Evolutionary conservation across 208 protist species (phyloP), one percentile per base, ranked within the genome.

Genomic region (Vickermania spadyakhi): DNA sequence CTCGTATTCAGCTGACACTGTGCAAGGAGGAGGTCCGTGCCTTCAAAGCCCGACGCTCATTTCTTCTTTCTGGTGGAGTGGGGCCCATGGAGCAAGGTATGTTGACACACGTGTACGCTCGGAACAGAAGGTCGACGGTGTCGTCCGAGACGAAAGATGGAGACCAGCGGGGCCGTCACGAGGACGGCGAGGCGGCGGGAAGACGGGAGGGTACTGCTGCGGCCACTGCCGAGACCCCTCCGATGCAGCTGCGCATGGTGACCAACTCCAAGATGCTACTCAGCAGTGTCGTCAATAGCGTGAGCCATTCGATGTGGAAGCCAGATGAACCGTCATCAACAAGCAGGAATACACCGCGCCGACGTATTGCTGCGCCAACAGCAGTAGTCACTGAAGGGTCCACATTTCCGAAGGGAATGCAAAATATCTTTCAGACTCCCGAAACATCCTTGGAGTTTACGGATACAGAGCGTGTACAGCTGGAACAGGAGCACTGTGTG

Each of bases 1-100:
- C 65, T 21, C 71, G 83, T 0, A 62, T 91, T 30, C 60, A 59
- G 2, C 64, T 94, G 22, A 65, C 76, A 5, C 70, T 94, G 2
- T 87, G 84, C 50, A 92, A 91, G 62, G 84, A 91, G 54, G 84
- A 94, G 41, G 30, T 94, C 11, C 79, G 76, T 2, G 59, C 91
- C 2, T 94, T 83, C 68, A 88, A 86, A 59, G 67, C 56, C 1
- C 77, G 91, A 31, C 72, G 86, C 45, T 75, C 71, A 52, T n/a
- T 70, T 27, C 89, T 82, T 60, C 69, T 60, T 11, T 65, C 72
- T 14, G 66, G 65, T 26, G 79, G 80, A 25, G 62, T 90, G 0
- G 62, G 87, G 1, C 65, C 64, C 7, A 45, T 45, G 36, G 36
- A 45, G 36, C 36, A 45, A 18, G n/a, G n/a, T n/a, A n/a, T n/a